Conservation (phyloP, 2,329 filamentous ascomycete genomes). For the Fusarium dimerum region DNA sequence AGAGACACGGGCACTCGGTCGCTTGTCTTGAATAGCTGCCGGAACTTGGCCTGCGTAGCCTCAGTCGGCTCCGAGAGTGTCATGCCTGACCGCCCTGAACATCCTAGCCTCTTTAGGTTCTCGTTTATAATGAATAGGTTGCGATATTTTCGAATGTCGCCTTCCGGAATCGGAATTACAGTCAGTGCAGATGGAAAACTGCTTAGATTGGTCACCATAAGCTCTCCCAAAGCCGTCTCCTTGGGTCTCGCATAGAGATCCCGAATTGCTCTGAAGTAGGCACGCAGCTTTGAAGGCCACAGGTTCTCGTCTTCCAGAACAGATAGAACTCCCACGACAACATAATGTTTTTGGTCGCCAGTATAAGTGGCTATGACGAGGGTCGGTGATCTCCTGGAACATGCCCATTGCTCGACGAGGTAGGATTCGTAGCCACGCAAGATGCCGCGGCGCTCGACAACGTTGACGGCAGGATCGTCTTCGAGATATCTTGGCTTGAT, state of each 20-base stretch:
- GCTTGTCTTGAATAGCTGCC: slow-evolving; percentile 84
- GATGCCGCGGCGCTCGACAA: slow-evolving; percentile 70
- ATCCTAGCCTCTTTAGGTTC: slow-evolving; percentile 87
- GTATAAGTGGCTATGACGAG: slow-evolving; percentile 93
- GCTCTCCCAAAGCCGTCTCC: slow-evolving; percentile 76
- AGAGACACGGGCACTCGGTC: slow-evolving; percentile 77
- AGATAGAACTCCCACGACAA: slow-evolving; percentile 78
- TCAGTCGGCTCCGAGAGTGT: slow-evolving; percentile 75
- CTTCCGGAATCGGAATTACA: slow-evolving; percentile 86
- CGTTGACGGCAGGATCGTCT: slow-evolving; percentile 74
- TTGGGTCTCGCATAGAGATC: slow-evolving; percentile 83
- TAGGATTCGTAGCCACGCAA: slow-evolving; percentile 90
- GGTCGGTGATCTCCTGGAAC: slow-evolving; percentile 85
- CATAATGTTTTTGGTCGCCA: slow-evolving; percentile 75
- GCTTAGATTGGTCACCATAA: slow-evolving; percentile 94
- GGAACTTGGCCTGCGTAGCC: slow-evolving; percentile 87
- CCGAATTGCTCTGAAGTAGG: slow-evolving; percentile 85
- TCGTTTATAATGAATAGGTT: slow-evolving; percentile 92
- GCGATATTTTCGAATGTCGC: slow-evolving; percentile 77
- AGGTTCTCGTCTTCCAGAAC: slow-evolving; percentile 76
- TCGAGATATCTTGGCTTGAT: slow-evolving; percentile 67
- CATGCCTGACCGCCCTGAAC: slow-evolving; percentile 85
- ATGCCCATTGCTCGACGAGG: slow-evolving; percentile 96
- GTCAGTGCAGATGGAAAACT: slow-evolving; percentile 89
- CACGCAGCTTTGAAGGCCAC: slow-evolving; percentile 77